Base-by-base conservation (phyloP, 768 basidiomycete species). In the Agrocybe praecox region DNA sequence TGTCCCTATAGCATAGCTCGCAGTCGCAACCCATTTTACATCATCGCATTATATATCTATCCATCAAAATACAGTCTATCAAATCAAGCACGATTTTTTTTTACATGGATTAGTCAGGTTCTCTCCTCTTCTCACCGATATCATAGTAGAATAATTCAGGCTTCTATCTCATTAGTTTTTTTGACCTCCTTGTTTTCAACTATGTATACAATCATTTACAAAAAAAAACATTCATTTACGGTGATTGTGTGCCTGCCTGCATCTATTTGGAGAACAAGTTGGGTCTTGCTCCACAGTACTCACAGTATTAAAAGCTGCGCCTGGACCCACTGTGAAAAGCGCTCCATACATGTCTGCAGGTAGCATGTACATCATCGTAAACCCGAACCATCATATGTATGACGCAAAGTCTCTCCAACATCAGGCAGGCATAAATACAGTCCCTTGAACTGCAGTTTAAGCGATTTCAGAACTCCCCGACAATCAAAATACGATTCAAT, bases 11-110 rank as follows among this genome's bases (percentile, higher is more conserved):
- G 33, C 46, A 40, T 34, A n/a, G 18, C 23, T 51, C 26, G 26
- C 56, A 47, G 36, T 26, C 51, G 12, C 23, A 52, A 53, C 43
- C 29, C 32, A 26, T 36, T 18, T 46, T 45, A 29, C 49, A 46
- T 22, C 49, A 46, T 52, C 44, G 34, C 49, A 50, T 50, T 24
- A 51, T 44, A 53, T 49, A 32, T 46, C 43, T 51, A 46, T 52
- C 26, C 49, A 56, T 50, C 48, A 40, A 45, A 45, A 46, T 46
- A 52, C 49, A 46, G 29, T 46, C 56, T 52, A 57, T 40, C 34
- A 43, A 40, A 40, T 40, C 33, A 50, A 32, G 26, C 24, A 21
- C 43, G 40, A 43, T 52, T 52, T 17, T 36, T n/a, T n/a, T 19
- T 36, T 21, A 23, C 17, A 40, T 40, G 36, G 36, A 42, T 23